A percentile compares a stretch with the other conserved stretches of the same genome.
Conservation (phyloP, 371 early-diverging fungal genomes). For the Syncephalastrum contaminatum region DNA sequence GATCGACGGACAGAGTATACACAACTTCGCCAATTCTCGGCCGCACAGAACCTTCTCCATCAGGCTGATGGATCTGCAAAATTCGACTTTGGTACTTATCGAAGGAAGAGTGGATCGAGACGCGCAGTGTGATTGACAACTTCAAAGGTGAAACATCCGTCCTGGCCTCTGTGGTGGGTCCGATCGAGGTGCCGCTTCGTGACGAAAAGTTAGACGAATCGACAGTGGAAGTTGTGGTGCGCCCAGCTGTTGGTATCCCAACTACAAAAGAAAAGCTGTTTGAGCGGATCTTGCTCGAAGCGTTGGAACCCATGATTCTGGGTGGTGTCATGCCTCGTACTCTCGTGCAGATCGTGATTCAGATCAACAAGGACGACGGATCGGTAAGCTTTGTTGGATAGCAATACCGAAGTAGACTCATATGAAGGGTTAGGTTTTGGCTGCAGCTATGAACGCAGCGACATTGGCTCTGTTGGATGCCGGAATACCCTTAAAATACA, state of each 20-base stretch:
- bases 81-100: slow-evolving; percentile 65
- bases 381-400: slow-evolving; percentile 45
- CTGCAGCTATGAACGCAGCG: slow-evolving; percentile 84
- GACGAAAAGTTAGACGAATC: slow-evolving; percentile 91
- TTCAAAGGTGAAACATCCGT: slow-evolving; percentile 69
- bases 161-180: slow-evolving; percentile 85
- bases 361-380: slow-evolving; percentile 85
- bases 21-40: slow-evolving; percentile 58
- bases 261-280: slow-evolving; percentile 72
- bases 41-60: slow-evolving; percentile 62
- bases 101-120: neutral
- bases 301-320: slow-evolving; percentile 75
- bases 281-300: slow-evolving; percentile 67
- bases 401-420: neutral
- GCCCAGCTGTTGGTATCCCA: slow-evolving; percentile 68
- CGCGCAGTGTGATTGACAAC: neutral
- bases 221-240: slow-evolving; percentile 75
- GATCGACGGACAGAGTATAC: slow-evolving; percentile 40
- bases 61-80: slow-evolving; percentile 85
- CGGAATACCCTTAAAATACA: slow-evolving; percentile 80
- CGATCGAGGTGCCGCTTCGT: slow-evolving; percentile 77
- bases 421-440: slow-evolving; percentile 46
- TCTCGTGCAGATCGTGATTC: slow-evolving; percentile 78
- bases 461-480: slow-evolving; percentile 88
- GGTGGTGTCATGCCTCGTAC: slow-evolving; percentile 89